phyloP scores from a whole-genome alignment of 768 basidiomycete genomes.

The Rhodotorula sphaerocarpa region DNA sequence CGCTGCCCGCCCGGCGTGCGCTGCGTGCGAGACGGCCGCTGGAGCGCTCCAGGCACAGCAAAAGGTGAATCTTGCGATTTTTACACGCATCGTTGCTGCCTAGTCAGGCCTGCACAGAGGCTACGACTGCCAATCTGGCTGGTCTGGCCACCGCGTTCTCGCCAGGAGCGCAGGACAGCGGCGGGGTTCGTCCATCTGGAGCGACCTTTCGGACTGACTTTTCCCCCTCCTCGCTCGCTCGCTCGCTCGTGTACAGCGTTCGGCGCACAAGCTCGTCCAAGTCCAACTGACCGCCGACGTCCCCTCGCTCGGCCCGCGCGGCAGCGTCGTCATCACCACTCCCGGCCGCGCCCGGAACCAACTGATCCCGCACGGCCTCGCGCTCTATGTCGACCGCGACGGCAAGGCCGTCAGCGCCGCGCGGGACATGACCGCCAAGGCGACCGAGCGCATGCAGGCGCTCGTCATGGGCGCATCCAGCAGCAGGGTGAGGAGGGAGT shows the following conservation, averaged over 20 bases:
- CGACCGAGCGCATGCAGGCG: background rate
- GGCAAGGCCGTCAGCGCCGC: conserved; percentile 10
- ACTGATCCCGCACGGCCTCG: conserved; percentile 7
- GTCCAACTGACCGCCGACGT: conserved; percentile 18
- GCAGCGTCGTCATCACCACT: conserved; percentile 2
- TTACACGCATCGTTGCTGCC: no score
- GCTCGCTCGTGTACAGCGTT: conserved; percentile 4
- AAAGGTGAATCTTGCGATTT: background rate
- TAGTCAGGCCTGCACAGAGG: no score
- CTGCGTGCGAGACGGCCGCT: background rate
- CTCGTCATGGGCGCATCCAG: background rate
- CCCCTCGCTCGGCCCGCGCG: conserved; percentile 19
- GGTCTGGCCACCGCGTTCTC: no score
- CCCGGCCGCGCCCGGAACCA: conserved; percentile 24
- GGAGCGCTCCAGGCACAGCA: no score
- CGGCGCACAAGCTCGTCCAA: conserved; percentile 29
- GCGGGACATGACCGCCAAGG: conserved; percentile 4
- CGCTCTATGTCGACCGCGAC: conserved; percentile 15
- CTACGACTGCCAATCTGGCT: no score
- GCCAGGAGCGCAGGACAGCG: no score
- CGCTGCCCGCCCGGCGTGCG: background rate
- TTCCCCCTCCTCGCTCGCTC: background rate
- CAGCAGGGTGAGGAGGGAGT: background rate
- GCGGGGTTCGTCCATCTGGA: no score
- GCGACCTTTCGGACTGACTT: background rate